These are phyloP conservation scores for Rosa persica DNA, from an alignment of 306 rosid species.

Conservation along the genomic window DNA sequence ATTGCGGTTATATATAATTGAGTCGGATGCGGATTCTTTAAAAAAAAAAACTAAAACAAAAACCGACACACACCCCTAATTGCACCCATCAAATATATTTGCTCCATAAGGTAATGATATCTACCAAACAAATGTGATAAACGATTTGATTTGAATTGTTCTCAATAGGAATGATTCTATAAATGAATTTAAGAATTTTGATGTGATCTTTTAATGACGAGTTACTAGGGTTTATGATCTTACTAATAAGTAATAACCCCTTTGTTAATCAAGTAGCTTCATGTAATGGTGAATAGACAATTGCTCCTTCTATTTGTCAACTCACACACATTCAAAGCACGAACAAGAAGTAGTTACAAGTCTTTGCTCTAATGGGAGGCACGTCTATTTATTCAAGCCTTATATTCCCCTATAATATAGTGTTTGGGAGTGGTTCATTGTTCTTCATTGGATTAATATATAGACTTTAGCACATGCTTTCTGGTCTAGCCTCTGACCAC, in stretches of 20 bases:
- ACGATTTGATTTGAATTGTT: background rate
- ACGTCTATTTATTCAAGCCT: constrained; percentile 41
- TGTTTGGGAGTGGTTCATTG: background rate
- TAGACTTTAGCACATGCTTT: constrained; percentile 23
- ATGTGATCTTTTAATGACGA: background rate
- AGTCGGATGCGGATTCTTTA: no score
- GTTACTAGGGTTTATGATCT: background rate
- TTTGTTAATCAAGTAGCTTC: background rate
- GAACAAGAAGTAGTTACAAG: background rate
- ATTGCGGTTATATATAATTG: no score
- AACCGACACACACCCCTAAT: no score
- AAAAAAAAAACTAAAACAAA: no score
- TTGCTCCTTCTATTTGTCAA: background rate
- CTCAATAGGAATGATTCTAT: background rate
- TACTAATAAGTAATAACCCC: background rate
- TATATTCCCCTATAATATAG: background rate
- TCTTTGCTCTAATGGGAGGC: constrained; percentile 43
- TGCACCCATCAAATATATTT: background rate
- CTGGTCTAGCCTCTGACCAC: constrained; percentile 34
- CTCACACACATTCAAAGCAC: background rate
- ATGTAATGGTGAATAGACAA: background rate
- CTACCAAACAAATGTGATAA: background rate
- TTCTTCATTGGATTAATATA: background rate
- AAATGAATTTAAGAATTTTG: background rate
- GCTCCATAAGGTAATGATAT: background rate